A percentile compares a stretch with the other conserved stretches of the same genome.
Conservation (phyloP, 106 monocot genomes). For the Dendrobium catenatum region DNA sequence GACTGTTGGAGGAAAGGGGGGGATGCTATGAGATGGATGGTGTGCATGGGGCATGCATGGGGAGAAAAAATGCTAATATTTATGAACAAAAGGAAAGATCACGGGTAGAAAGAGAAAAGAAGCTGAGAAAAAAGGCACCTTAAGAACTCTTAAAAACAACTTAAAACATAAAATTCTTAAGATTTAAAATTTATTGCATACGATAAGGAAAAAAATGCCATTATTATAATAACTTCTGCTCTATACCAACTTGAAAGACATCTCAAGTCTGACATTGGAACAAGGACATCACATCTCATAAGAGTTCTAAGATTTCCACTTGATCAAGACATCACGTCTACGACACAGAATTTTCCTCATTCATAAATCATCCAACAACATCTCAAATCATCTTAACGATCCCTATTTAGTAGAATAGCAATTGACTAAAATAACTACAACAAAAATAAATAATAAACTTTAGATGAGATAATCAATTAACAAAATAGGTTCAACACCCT, state of each 20-base stretch:
- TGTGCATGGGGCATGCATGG: background rate
- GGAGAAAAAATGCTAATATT: background rate
- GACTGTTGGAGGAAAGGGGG: background rate
- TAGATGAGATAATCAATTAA: background rate
- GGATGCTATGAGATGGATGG: background rate
- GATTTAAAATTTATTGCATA: background rate
- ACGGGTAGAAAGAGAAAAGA: background rate
- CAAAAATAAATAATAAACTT: background rate
- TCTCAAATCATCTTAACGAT: background rate
- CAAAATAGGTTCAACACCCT: background rate
- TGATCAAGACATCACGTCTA: background rate
- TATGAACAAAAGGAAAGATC: background rate
- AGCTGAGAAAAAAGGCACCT: background rate
- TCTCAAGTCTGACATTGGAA: background rate
- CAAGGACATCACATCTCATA: background rate
- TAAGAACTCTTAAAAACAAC: background rate
- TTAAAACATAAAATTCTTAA: background rate
- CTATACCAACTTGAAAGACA: background rate
- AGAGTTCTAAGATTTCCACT: background rate
- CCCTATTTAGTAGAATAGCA: too few species aligned
- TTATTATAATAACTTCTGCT: background rate
- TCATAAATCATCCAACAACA: background rate
- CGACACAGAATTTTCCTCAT: background rate
- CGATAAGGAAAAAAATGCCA: background rate
- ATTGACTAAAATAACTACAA: too few species aligned